Conservation (phyloP, 192 early-diverging fungal genomes). For the Coemansia asiatica region DNA sequence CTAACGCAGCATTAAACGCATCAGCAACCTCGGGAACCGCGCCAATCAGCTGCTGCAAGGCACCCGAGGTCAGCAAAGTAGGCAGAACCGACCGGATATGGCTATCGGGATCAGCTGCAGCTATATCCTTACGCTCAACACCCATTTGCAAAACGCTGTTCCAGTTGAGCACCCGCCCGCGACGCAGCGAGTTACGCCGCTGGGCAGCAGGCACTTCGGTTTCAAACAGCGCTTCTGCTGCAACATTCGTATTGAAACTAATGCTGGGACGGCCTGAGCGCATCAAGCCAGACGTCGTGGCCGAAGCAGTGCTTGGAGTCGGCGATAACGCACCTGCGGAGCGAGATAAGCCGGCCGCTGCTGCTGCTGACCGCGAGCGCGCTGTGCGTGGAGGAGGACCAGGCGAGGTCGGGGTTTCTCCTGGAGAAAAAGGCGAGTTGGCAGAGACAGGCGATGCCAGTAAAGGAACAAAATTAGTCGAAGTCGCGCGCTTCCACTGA, state of each 20-base stretch:
- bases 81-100: slow-evolving; percentile 49
- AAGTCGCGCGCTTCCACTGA: slow-evolving; percentile 57
- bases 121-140: slow-evolving; percentile 20
- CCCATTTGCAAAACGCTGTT: slow-evolving; percentile 38
- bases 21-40: slow-evolving; percentile 44
- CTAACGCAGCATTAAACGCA: slow-evolving; percentile 49
- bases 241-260: background rate
- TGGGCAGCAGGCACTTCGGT: slow-evolving; percentile 1
- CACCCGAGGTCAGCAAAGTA: slow-evolving; percentile 26
- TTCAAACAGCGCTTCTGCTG: background rate
- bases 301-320: slow-evolving; percentile 3
- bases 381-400: slow-evolving; percentile 6
- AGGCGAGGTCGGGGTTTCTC: background rate
- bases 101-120: slow-evolving; percentile 7
- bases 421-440: background rate
- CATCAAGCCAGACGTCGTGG: background rate
- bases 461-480: slow-evolving; percentile 49
- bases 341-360: background rate
- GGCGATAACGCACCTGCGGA: background rate
- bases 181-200: slow-evolving; percentile 22
- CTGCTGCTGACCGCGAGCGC: slow-evolving; percentile 6
- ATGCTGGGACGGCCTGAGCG: slow-evolving; percentile 18
- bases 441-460: slow-evolving; percentile 21
- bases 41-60: slow-evolving; percentile 32
- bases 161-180: slow-evolving; percentile 55